Evolutionary conservation across 73 alveolate genomes (phyloP).

Genomic region (Symbiodinium pilosum): DNA sequence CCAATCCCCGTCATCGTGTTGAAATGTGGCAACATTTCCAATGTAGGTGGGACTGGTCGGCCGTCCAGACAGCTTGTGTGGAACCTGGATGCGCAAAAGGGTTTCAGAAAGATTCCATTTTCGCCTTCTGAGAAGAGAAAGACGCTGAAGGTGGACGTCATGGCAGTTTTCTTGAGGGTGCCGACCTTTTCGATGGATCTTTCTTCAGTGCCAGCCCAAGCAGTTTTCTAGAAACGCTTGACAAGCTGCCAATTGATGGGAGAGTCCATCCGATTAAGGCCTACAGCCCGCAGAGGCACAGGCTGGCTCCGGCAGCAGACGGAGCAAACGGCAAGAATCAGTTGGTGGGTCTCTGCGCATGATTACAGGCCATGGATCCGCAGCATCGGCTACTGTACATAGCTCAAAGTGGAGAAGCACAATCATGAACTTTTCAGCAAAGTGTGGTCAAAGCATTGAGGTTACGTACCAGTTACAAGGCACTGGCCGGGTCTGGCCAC

Average conservation of each 20-base stretch:
- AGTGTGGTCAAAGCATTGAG: conserved; percentile 13
- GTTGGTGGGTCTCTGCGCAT: too few relatives aligned
- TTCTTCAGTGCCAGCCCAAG: conserved; percentile 34
- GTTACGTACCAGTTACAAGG: conserved; percentile 31
- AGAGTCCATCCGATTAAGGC: neutral
- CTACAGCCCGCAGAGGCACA: conserved; percentile 43
- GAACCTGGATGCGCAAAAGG: neutral
- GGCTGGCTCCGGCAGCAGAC: neutral
- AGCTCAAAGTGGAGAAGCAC: neutral
- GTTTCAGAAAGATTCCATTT: neutral
- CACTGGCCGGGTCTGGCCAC: conserved; percentile 53
- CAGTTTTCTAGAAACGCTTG: neutral
- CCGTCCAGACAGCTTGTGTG: neutral
- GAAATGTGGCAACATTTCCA: neutral
- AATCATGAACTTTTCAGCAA: too few relatives aligned
- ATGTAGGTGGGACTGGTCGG: conserved; percentile 16
- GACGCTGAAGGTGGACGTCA: conserved; percentile 49
- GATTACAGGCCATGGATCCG: conserved; percentile 61
- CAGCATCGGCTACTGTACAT: conserved; percentile 50
- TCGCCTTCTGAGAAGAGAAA: neutral
- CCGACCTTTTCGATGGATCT: conserved; percentile 57
- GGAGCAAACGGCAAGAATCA: too few relatives aligned
- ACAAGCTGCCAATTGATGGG: neutral
- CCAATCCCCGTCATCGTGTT: too few relatives aligned
- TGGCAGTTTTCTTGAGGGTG: conserved; percentile 64